Evolutionary conservation across 805 yeast genomes (phyloP).

Genomic region (Schwanniomyces sp.): DNA sequence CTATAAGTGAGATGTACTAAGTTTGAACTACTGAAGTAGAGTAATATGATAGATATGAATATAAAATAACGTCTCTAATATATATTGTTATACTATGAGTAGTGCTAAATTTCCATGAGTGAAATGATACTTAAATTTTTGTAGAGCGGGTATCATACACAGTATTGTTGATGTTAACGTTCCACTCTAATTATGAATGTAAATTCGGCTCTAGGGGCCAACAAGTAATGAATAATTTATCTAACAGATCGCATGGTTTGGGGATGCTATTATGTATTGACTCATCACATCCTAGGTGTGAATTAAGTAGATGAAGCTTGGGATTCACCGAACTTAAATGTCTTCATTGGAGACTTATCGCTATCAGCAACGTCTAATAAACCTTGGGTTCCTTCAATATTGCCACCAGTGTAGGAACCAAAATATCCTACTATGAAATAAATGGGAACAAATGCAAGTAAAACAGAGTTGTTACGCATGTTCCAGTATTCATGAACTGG

Average conservation of each 20-base stretch:
- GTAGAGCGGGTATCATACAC: neutral
- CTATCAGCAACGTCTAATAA: conserved; percentile 34
- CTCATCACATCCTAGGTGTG: neutral
- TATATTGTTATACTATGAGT: neutral
- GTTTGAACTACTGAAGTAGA: neutral
- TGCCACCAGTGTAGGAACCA: conserved; percentile 29
- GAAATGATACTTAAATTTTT: neutral
- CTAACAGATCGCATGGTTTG: neutral
- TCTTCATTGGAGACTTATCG: conserved; percentile 39
- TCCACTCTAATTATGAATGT: neutral
- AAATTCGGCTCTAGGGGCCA: neutral
- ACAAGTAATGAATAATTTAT: neutral
- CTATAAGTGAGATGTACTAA: neutral
- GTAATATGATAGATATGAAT: neutral
- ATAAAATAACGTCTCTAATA: neutral
- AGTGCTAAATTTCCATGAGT: neutral
- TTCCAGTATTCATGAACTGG: conserved; percentile 48
- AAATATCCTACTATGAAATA: conserved; percentile 34
- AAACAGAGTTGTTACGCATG: conserved; percentile 33
- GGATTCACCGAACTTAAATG: conserved; percentile 37
- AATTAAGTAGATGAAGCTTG: conserved; percentile 16
- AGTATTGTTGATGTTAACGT: neutral
- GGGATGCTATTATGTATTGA: neutral
- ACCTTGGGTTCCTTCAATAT: conserved; percentile 29
- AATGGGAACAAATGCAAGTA: conserved; percentile 39